Percentiles rank a stretch among this genome's conserved stretches.
Evolutionary conservation across 2,329 filamentous ascomycete genomes (phyloP).

Genomic region (Scopulariopsis brevicaulis): DNA sequence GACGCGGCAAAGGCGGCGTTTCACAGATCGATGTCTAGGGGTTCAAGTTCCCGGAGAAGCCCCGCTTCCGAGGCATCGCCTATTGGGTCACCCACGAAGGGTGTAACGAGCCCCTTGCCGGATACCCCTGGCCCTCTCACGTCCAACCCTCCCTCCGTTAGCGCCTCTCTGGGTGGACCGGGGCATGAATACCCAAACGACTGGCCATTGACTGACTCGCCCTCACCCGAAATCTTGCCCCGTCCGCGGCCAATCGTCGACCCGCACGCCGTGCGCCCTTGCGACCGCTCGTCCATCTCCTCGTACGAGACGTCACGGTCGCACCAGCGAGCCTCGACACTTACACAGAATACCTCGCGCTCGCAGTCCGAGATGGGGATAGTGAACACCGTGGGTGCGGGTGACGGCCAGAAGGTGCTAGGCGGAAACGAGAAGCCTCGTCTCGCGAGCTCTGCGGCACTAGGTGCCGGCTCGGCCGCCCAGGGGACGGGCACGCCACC

Average conservation of each 20-base stretch:
- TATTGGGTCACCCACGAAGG: background rate
- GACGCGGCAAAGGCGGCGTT: conserved; percentile 23
- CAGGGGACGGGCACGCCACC: conserved; percentile 13
- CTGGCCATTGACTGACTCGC: too few species aligned
- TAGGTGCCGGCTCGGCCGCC: conserved; percentile 3
- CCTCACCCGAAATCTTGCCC: background rate
- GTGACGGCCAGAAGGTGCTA: conserved; percentile 6
- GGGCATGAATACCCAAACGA: too few species aligned
- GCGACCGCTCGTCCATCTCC: conserved; percentile 25
- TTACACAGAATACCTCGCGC: conserved; percentile 27
- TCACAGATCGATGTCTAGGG: conserved; percentile 2
- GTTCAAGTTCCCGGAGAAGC: background rate
- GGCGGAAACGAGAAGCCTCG: conserved; percentile 7
- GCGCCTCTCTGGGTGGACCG: too few species aligned
- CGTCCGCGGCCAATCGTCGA: background rate
- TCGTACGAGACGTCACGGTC: conserved; percentile 21
- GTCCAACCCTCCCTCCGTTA: too few species aligned
- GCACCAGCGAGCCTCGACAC: conserved; percentile 9
- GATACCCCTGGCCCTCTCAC: background rate
- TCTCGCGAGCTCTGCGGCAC: background rate
- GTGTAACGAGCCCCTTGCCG: background rate
- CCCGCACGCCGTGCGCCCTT: conserved; percentile 14
- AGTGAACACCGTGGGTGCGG: background rate
- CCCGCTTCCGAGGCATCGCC: background rate
- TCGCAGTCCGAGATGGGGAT: conserved; percentile 23